Evolutionary conservation across 345 rosid genomes (phyloP).

Genomic region (Citrus medica): DNA sequence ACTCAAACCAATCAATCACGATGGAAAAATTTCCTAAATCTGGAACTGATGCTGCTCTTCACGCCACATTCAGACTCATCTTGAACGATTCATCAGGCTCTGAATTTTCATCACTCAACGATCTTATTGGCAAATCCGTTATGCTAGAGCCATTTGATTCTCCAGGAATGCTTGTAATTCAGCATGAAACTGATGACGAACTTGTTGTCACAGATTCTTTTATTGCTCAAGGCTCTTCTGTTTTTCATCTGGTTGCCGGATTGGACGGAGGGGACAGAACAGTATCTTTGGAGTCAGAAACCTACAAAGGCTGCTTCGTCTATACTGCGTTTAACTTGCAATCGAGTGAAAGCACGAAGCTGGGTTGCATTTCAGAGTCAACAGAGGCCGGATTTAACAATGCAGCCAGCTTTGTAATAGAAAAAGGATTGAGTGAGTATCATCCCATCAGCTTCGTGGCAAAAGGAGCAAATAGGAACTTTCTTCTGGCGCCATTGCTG

Average conservation of each 20-base stretch:
- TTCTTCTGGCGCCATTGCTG: conserved; percentile 37
- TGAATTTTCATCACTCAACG: conserved; percentile 14
- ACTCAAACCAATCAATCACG: conserved; percentile 54
- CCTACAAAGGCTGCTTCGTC: conserved; percentile 56
- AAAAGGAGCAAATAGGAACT: conserved; percentile 31
- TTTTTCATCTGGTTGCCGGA: conserved; percentile 57
- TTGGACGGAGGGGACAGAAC: conserved; percentile 52
- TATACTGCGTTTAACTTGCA: conserved; percentile 34
- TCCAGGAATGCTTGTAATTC: conserved; percentile 66
- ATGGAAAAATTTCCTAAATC: conserved; percentile 46
- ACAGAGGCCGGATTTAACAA: conserved; percentile 23
- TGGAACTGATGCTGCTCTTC: conserved; percentile 59
- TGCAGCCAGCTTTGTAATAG: conserved; percentile 56
- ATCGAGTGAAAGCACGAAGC: conserved; percentile 31
- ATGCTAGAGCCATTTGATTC: conserved; percentile 72
- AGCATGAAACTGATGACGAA: conserved; percentile 27
- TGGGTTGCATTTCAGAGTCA: conserved; percentile 42
- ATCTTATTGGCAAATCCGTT: conserved; percentile 46
- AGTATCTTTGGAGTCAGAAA: conserved; percentile 53
- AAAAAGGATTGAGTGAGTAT: conserved; percentile 45
- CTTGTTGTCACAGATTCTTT: conserved; percentile 38
- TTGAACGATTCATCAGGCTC: conserved; percentile 14
- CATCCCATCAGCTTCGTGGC: conserved; percentile 52
- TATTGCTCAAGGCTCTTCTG: conserved; percentile 19
- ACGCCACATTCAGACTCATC: conserved; percentile 71